Evolutionary conservation across 345 rosid species (phyloP).

Genomic region (Triadica sebifera): DNA sequence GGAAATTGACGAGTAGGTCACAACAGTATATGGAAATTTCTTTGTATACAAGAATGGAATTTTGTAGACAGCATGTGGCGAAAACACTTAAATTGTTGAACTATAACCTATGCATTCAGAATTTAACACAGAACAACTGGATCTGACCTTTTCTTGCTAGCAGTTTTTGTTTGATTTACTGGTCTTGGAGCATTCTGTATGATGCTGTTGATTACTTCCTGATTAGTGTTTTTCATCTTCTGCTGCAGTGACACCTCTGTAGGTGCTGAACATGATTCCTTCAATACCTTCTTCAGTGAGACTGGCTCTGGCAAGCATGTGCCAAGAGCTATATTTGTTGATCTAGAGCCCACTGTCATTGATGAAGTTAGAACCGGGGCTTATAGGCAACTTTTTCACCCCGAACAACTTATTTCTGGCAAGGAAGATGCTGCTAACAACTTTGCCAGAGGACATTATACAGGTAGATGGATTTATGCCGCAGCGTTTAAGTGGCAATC

Average conservation of each 20-base stretch:
- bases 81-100: not conserved
- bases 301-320: slow-evolving; percentile 90
- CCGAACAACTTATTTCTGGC: slow-evolving; percentile 89
- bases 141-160: not conserved
- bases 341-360: slow-evolving; percentile 82
- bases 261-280: slow-evolving; percentile 65
- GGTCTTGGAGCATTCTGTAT: not conserved
- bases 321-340: slow-evolving; percentile 79
- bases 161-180: not conserved
- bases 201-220: not conserved
- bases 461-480: slow-evolving; percentile 38
- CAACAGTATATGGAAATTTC: too few species aligned
- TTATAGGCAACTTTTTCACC: slow-evolving; percentile 84
- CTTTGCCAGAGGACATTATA: slow-evolving; percentile 92
- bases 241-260: slow-evolving; percentile 57
- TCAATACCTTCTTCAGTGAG: slow-evolving; percentile 90
- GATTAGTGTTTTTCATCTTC: slow-evolving; percentile 1
- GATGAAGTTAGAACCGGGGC: slow-evolving; percentile 77
- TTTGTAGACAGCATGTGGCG: too few species aligned
- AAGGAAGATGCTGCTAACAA: slow-evolving; percentile 94
- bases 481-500: slow-evolving; percentile 4
- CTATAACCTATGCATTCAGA: not conserved
- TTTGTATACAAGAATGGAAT: too few species aligned
- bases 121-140: not conserved
- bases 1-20: not conserved